Base-by-base conservation (phyloP, 371 early-diverging fungal species). In the Sporodiniella umbellata region DNA sequence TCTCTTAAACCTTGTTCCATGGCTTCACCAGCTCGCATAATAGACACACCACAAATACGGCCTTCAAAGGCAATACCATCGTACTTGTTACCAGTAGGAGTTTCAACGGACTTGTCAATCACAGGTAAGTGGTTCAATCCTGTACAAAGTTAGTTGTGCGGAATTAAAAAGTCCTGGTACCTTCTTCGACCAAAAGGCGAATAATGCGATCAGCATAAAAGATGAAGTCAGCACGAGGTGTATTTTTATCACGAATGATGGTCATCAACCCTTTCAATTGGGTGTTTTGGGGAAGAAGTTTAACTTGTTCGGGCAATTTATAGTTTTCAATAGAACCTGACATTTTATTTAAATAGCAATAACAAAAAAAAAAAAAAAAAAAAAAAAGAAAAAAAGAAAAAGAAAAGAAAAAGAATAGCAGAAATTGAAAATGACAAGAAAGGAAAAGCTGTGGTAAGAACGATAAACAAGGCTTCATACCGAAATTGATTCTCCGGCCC, bases 21-120 rank as follows among this genome's bases (percentile, higher is more conserved):
- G 11, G 93, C 83, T 68, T 94, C 94, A 64, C 96, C 96, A 33
- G 95, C 96, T 19, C 96, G 79, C 94, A 95, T 94, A 48, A 94
- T 94, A 31, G 92, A 93, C 5, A 95, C 92, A 52, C 96, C 96
- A 69, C 96, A 95, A 55, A 95, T 95, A 49, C 89, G 81, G 40
- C 94, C 94, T 65, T 86, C 76, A 62, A 92, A 92, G 17, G 77
- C 80, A 28, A 89, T 79, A 44, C 94, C 94, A 26, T 86, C 59
- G 59, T 83, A 93, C 37, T 80, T 66, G 24, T 53, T 57, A 28
- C 87, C 86, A 40, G 91, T 91, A 2, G 94, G 91, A 0, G 95
- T 94, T 14, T 58, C 64, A 33, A 95, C 86, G 4, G 64, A 63
- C 66, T 88, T 92, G 8, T 80, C 79, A n/a, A 87, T 76, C 12